Evolutionary conservation across 306 rosid genomes (phyloP).

Genomic region (Canavalia gladiata): DNA sequence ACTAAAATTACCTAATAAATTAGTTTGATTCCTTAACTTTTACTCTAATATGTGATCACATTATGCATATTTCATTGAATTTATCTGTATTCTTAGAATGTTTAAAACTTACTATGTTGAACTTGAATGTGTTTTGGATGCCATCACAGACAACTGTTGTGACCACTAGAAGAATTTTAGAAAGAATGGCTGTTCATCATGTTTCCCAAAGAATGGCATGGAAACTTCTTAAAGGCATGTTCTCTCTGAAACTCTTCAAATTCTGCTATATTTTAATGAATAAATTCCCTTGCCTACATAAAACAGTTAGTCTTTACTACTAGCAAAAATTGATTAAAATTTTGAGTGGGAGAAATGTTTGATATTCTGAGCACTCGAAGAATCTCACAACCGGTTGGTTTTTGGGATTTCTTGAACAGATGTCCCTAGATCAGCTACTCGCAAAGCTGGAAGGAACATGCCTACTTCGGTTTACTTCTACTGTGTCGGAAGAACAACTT

Average conservation of each 20-base stretch:
- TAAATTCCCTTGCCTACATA: slow-evolving; percentile 27
- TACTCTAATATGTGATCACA: slow-evolving; percentile 13
- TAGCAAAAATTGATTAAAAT: slow-evolving; percentile 2
- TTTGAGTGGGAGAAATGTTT: background rate
- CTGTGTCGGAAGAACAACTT: slow-evolving; percentile 75
- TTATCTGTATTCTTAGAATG: slow-evolving; percentile 23
- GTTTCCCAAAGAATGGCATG: slow-evolving; percentile 86
- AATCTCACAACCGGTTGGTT: slow-evolving; percentile 3
- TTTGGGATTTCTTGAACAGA: slow-evolving; percentile 57
- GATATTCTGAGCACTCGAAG: background rate
- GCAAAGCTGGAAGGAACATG: slow-evolving; percentile 81
- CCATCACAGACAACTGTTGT: slow-evolving; percentile 72
- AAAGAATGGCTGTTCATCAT: slow-evolving; percentile 78
- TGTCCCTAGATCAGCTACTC: slow-evolving; percentile 79
- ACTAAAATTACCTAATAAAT: background rate
- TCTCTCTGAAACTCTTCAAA: background rate
- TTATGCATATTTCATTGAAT: slow-evolving; percentile 24
- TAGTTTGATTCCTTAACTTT: slow-evolving; percentile 5
- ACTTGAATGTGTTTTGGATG: slow-evolving; percentile 43
- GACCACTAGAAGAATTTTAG: slow-evolving; percentile 86
- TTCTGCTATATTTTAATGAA: slow-evolving; percentile 17
- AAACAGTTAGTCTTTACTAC: slow-evolving; percentile 8
- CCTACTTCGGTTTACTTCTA: slow-evolving; percentile 66
- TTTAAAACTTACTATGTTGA: slow-evolving; percentile 36
- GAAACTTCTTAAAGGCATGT: slow-evolving; percentile 90